Evolutionary conservation across 345 rosid genomes (phyloP).

Genomic region (Ailanthus altissimus): DNA sequence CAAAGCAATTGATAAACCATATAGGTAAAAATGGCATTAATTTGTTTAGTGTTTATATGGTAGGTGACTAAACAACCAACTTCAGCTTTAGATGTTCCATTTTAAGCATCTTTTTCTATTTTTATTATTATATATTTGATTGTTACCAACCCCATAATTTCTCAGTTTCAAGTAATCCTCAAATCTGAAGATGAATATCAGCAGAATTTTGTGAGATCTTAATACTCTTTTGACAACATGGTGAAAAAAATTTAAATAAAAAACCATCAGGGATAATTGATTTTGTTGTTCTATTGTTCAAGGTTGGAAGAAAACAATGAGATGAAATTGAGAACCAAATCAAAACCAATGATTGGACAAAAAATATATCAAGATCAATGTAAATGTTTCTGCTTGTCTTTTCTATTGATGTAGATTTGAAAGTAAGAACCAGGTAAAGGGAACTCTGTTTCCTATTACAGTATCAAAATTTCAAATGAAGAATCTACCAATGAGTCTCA

Average conservation of each 20-base stretch:
- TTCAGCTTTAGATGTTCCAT: background rate
- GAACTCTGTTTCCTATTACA: background rate
- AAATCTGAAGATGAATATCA: background rate
- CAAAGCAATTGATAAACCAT: background rate
- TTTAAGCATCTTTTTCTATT: background rate
- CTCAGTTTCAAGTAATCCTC: background rate
- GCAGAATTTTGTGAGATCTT: background rate
- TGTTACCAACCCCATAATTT: background rate
- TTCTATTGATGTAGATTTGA: background rate
- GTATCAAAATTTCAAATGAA: background rate
- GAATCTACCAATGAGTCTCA: background rate
- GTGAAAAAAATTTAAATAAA: no score
- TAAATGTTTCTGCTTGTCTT: conserved; percentile 10
- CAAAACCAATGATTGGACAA: background rate
- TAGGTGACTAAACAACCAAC: background rate
- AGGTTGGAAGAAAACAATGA: background rate
- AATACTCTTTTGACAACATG: background rate
- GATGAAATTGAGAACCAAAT: background rate
- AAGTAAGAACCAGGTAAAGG: background rate
- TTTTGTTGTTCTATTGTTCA: background rate
- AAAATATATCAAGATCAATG: background rate
- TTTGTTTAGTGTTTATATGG: background rate
- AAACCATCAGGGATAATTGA: background rate
- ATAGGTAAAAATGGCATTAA: background rate
- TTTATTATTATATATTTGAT: background rate